Evolutionary conservation across 805 yeast species (phyloP).

Genomic region (Groenewaldozyma tartarivorans): DNA sequence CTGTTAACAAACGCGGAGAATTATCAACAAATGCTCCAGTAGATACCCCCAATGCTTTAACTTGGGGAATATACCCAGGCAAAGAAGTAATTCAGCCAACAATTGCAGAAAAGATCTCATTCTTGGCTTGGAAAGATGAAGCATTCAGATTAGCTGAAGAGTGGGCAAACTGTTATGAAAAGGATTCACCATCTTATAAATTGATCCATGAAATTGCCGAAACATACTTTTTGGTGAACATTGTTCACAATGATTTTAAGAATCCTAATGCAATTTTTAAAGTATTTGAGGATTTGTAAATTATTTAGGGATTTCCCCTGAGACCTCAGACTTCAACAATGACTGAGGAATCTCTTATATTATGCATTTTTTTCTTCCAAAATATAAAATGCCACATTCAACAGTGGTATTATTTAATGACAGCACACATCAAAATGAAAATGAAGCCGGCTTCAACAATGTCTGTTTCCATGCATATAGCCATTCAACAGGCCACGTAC

Average conservation of each 20-base stretch:
- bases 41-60: conserved; percentile 84
- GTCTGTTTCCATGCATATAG: no score
- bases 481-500: no score
- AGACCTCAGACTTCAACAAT: background rate
- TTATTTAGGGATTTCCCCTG: no score
- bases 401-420: background rate
- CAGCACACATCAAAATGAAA: background rate
- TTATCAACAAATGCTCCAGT: conserved; percentile 60
- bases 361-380: background rate
- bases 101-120: conserved; percentile 83
- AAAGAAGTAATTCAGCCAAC: conserved; percentile 93
- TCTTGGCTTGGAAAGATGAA: conserved; percentile 96
- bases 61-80: conserved; percentile 98
- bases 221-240: conserved; percentile 67
- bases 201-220: conserved; percentile 41
- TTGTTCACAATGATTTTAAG: conserved; percentile 77
- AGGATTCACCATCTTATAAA: conserved; percentile 26
- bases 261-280: conserved; percentile 24
- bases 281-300: conserved; percentile 15
- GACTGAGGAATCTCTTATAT: background rate
- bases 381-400: conserved; percentile 1
- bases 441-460: no score
- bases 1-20: conserved; percentile 51
- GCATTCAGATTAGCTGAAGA: conserved; percentile 74
- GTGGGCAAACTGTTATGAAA: conserved; percentile 45